Conservation (phyloP, 768 basidiomycete species). For the Mycena latifolia region DNA sequence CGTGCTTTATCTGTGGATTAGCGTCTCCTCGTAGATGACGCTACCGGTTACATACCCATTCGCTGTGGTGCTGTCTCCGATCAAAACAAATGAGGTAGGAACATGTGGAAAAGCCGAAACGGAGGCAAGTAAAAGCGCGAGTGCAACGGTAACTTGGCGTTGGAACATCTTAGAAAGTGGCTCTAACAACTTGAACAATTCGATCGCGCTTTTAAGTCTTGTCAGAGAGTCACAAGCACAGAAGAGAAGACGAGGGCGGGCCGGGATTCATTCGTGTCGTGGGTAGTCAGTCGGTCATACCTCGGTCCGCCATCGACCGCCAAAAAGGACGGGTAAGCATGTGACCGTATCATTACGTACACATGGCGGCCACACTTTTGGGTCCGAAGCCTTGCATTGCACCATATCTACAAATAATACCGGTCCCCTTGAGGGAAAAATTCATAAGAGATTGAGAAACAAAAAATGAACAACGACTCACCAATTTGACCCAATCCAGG, state of each 20-base stretch:
- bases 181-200: not conserved
- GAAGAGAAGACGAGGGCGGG: not conserved
- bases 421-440: slow-evolving; percentile 49
- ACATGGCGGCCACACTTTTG: no score
- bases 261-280: slow-evolving; percentile 7
- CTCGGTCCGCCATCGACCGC: slow-evolving; percentile 14
- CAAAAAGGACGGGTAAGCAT: not conserved
- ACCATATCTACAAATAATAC: slow-evolving; percentile 49
- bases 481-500: slow-evolving; percentile 94
- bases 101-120: slow-evolving; percentile 6
- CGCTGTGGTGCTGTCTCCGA: slow-evolving; percentile 56
- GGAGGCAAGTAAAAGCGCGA: slow-evolving; percentile 12
- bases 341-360: slow-evolving; percentile 18
- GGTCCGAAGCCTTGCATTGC: no score
- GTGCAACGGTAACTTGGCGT: slow-evolving; percentile 10
- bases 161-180: slow-evolving; percentile 15
- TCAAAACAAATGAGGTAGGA: slow-evolving; percentile 52
- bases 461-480: slow-evolving; percentile 44
- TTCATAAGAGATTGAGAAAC: slow-evolving; percentile 22
- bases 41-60: slow-evolving; percentile 44
- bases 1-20: not conserved
- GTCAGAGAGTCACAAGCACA: slow-evolving; percentile 14
- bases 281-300: slow-evolving; percentile 4
- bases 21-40: not conserved
- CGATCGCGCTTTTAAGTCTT: slow-evolving; percentile 3